Evolutionary conservation across 176 grass and related monocot species (phyloP).

Genomic region (Musa troglodytarum): DNA sequence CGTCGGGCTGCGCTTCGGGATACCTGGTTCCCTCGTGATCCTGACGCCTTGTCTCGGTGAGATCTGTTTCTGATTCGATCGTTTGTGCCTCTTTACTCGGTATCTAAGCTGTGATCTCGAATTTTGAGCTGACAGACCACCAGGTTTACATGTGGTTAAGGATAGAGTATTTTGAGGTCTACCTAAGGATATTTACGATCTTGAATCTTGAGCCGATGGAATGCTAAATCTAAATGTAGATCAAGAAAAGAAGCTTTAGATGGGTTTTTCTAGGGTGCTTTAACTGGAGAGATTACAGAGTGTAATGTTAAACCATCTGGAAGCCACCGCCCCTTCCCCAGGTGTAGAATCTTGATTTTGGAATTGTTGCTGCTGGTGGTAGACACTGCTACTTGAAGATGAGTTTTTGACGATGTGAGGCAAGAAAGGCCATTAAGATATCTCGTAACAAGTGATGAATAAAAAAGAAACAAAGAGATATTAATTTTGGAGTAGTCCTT

Average conservation of each 20-base stretch:
- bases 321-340: too few relatives aligned
- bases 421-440: too few relatives aligned
- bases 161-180: background rate
- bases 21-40: constrained; percentile 82
- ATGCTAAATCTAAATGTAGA: background rate
- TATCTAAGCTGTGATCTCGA: background rate
- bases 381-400: too few relatives aligned
- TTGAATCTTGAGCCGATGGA: background rate
- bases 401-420: too few relatives aligned
- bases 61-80: constrained; percentile 20
- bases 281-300: too few relatives aligned
- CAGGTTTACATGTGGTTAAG: background rate
- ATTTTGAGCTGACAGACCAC: background rate
- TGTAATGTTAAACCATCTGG: too few relatives aligned
- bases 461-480: too few relatives aligned
- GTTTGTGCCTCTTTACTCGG: constrained; percentile 23
- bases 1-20: constrained; percentile 52
- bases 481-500: too few relatives aligned
- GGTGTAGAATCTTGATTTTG: too few relatives aligned
- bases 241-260: background rate
- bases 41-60: constrained; percentile 76
- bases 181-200: background rate
- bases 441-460: too few relatives aligned
- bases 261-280: background rate
- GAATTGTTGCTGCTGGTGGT: too few relatives aligned